Conservation (phyloP, 768 basidiomycete species). For the Chalciporus chontae region DNA sequence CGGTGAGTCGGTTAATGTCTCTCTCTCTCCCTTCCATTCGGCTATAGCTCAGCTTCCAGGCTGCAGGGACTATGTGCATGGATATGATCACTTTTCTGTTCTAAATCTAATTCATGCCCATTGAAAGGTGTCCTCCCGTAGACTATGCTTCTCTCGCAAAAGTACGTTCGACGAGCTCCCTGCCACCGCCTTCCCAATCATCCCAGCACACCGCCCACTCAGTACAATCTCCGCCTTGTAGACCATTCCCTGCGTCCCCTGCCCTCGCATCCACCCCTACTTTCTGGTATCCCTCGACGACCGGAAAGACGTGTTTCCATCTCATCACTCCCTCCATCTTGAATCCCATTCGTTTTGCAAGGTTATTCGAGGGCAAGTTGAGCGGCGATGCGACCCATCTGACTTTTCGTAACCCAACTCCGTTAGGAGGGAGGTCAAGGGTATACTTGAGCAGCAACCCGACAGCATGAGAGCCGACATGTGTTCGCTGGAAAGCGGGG, state of each 20-base stretch:
- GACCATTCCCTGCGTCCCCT: slow-evolving; percentile 25
- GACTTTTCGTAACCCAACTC: slow-evolving; percentile 46
- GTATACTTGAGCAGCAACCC: slow-evolving; percentile 33
- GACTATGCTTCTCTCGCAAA: slow-evolving; percentile 13
- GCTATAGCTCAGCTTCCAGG: not conserved
- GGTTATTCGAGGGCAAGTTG: slow-evolving; percentile 35
- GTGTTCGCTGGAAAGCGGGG: slow-evolving; percentile 39
- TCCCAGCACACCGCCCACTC: slow-evolving; percentile 40
- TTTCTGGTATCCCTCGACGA: slow-evolving; percentile 20
- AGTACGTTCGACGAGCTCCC: slow-evolving; percentile 29
- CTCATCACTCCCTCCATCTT: slow-evolving; percentile 38
- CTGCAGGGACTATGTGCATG: too few relatives aligned
- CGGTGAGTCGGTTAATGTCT: not conserved
- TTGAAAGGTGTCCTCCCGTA: too few relatives aligned
- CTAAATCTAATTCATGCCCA: not conserved
- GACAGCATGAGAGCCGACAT: slow-evolving; percentile 39
- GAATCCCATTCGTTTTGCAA: slow-evolving; percentile 47
- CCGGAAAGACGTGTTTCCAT: slow-evolving; percentile 38
- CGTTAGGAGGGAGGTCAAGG: slow-evolving; percentile 27
- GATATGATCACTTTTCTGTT: too few relatives aligned
- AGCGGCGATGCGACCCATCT: slow-evolving; percentile 38
- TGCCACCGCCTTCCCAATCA: slow-evolving; percentile 36
- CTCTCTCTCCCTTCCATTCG: not conserved
- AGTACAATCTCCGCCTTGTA: slow-evolving; percentile 30
- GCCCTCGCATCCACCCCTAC: slow-evolving; percentile 24